Base-by-base conservation (phyloP, 139 green algal genomes). In the Nannochloris sp. region DNA sequence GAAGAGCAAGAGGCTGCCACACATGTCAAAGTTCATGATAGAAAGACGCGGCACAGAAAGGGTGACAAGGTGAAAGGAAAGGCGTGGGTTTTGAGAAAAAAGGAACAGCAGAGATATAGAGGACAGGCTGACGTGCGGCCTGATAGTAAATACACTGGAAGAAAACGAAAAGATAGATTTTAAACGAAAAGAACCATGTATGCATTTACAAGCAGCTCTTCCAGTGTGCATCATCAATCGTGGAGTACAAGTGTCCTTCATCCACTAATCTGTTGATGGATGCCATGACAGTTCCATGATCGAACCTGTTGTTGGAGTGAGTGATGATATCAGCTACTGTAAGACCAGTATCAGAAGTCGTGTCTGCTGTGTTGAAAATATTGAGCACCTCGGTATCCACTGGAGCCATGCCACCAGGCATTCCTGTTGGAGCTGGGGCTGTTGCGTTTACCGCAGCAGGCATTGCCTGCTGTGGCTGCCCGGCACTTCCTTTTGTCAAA, bases 41-140 rank as follows among this genome's bases (percentile, higher is more conserved):
- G 58, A 28, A 66, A 36, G 26, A 73, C 74, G 20, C 71, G 79
- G 45, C 46, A 63, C 36, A 66, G 62, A n/a, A 82, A 81, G 40
- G 31, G 49, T 17, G 48, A 59, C 17, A 36, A 69, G 23, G 61
- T 20, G 6, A 13, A 61, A 51, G 45, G 44, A 61, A 86, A 82
- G 48, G 79, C 73, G 1, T 98, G 92, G 92, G 76, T 98, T 12
- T 33, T 93, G 13, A 88, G 86, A 55, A 97, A 96, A 67, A 98
- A 98, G 80, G 75, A 85, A 16, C 84, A 93, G 68, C 84, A 86
- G 79, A 68, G 91, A 31, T 72, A 74, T 25, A 84, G 83, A 17
- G 91, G 91, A 12, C 73, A 84, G 60, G 80, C 73, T 5, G 72
- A 79, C n/a, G 84, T 97, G 4, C 85, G 86, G 2, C 53, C 66